phyloP scores from a whole-genome alignment of 495 filamentous ascomycete species.

The Penicillium pulvis region DNA sequence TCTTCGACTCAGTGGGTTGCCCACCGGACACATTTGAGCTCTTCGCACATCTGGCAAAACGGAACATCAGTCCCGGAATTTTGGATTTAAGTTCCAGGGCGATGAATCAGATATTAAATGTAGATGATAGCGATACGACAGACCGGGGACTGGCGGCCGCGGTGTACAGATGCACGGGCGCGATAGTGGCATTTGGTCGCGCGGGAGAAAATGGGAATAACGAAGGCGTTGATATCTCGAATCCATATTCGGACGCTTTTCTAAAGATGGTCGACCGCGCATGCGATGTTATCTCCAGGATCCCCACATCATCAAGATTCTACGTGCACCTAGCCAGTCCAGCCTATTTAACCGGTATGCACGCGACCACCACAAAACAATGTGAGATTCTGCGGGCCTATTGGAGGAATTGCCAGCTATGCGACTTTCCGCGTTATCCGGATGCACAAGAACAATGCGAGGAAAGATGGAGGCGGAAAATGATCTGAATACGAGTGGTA shows the following conservation, averaged over 20 bases:
- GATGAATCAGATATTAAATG: constrained; percentile 24
- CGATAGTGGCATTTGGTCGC: constrained; percentile 29
- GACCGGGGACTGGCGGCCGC: constrained; percentile 25
- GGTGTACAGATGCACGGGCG: constrained; percentile 32
- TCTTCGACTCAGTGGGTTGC: constrained; percentile 37
- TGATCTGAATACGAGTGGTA: constrained; percentile 10
- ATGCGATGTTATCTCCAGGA: constrained; percentile 25
- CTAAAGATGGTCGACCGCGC: constrained; percentile 25
- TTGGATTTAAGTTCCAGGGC: constrained; percentile 26
- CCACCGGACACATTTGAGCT: constrained; percentile 34
- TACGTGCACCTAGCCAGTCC: constrained; percentile 35
- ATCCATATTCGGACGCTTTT: constrained; percentile 13
- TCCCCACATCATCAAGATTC: constrained; percentile 28
- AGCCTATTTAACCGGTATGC: constrained; percentile 27
- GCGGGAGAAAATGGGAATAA: constrained; percentile 8
- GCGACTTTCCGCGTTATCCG: constrained; percentile 35
- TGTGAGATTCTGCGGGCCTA: constrained; percentile 29
- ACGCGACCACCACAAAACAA: constrained; percentile 23
- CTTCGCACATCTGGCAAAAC: constrained; percentile 28
- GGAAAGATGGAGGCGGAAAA: constrained; percentile 23
- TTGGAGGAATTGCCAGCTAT: constrained; percentile 32
- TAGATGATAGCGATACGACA: constrained; percentile 8
- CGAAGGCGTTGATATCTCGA: background rate
- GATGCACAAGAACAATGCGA: constrained; percentile 34
- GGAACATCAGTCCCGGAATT: constrained; percentile 4